phyloP scores from a whole-genome alignment of 169 alveolate genomes.

The Sarcocystis neurona region DNA sequence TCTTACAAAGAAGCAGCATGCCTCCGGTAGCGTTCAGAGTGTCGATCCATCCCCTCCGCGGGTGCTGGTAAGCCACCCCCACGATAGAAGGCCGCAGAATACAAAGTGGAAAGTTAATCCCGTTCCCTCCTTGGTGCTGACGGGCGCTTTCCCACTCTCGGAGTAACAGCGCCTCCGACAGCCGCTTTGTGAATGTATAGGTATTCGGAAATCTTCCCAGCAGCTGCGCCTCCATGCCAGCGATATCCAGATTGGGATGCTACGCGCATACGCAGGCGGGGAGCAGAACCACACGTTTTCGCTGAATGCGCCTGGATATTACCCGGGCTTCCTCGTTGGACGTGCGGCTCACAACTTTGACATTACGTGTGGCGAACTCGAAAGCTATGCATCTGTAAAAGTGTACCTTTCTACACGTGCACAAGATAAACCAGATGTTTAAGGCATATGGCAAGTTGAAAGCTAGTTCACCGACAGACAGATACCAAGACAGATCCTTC shows the following conservation, averaged over 20 bases:
- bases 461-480: too few species aligned
- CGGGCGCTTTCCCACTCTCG: conserved; percentile 30
- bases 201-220: conserved; percentile 49
- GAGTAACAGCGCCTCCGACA: conserved; percentile 37
- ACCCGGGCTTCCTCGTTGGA: too few species aligned
- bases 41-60: conserved; percentile 45
- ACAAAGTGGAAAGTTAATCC: conserved; percentile 22
- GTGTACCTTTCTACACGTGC: too few species aligned
- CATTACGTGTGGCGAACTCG: too few species aligned
- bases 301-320: too few species aligned
- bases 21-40: conserved; percentile 45
- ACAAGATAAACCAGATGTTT: too few species aligned
- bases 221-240: conserved; percentile 29
- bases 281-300: too few species aligned
- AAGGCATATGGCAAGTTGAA: too few species aligned
- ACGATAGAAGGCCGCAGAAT: conserved; percentile 48
- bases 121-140: background rate
- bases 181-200: conserved; percentile 42
- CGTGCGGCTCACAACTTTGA: too few species aligned
- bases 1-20: conserved; percentile 46
- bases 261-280: background rate
- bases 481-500: too few species aligned
- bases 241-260: conserved; percentile 20
- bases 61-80: conserved; percentile 48
- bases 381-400: too few species aligned